Conservation (phyloP, 129 eudicot genomes). For the Mikania micrantha region DNA sequence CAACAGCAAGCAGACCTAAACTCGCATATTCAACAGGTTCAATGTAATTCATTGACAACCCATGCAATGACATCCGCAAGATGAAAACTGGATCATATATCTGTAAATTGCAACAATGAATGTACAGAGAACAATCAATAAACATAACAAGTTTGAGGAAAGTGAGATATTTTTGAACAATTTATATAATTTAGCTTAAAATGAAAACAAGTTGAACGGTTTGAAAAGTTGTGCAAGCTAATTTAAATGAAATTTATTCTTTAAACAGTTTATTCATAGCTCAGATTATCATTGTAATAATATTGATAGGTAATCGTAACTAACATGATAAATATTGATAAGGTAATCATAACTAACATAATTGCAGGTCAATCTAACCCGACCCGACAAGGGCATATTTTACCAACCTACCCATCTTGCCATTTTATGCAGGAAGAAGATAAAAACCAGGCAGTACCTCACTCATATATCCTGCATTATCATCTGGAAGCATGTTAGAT, state of each 20-base stretch:
- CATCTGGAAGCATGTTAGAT: constrained; percentile 18
- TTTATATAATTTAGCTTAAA: background rate
- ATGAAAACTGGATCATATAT: constrained; percentile 85
- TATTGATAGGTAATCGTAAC: background rate
- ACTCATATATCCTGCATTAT: constrained; percentile 17
- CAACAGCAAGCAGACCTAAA: constrained; percentile 83
- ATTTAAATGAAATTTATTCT: background rate
- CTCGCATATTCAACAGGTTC: constrained; percentile 85
- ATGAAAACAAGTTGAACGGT: background rate
- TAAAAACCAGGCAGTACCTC: constrained; percentile 39
- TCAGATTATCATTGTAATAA: background rate
- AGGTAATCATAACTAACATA: too few relatives aligned
- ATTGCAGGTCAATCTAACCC: background rate
- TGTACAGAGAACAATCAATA: constrained; percentile 3
- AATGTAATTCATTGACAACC: constrained; percentile 67
- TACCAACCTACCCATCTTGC: background rate
- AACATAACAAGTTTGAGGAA: background rate
- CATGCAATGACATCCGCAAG: constrained; percentile 72
- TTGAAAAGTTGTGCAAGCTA: background rate
- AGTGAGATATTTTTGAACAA: background rate
- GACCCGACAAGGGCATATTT: background rate
- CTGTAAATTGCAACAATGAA: constrained; percentile 26
- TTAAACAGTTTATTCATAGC: background rate
- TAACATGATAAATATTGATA: background rate
- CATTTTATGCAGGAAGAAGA: background rate